Base-by-base conservation (phyloP, 208 protist species). In the Leishmania aethiopica region DNA sequence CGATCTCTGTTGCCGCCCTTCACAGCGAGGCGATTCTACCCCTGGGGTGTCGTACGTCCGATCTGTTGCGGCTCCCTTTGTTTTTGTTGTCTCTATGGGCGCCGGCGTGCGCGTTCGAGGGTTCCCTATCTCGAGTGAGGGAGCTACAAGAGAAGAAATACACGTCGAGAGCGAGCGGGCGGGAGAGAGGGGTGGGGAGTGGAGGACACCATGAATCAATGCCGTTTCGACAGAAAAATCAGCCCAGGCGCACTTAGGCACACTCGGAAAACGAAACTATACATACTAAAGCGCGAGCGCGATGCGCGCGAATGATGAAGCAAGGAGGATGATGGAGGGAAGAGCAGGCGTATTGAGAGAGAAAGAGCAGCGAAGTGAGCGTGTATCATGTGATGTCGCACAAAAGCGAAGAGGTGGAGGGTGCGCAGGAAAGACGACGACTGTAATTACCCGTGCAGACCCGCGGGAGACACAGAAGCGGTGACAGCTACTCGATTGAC, bases 121-220 rank as follows among this genome's bases (percentile, higher is more conserved):
- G 72, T 22, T n/a, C 42, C 72, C 60, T 62, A 32, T 77, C 51
- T 37, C 25, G 25, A 53, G 22, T 32, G 45, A 49, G 69, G 45
- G 69, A 62, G 62, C 47, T 42, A 77, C 40, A 73, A 73, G 40
- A 45, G 62, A 35, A 77, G 72, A 77, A 77, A 42, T 55, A 47
- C 10, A 57, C 72, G 72, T 45, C 49, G 49, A 77, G 51, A 62
- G n/a, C n/a, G 28, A 10, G 32, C 60, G 19, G 6, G 40, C n/a
- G 51, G n/a, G 17, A 77, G 51, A 77, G 51, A 15, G 32, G 17
- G 35, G 25, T 3, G 15, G 32, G 17, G 47, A 59, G n/a, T 28
- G 60, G 28, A 28, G 60, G 60, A 17, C 22, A 75, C 49, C 49
- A 62, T 47, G 40, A 42, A 37, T n/a, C 49, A 47, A 40, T 60